Percentiles rank a stretch among this genome's conserved stretches.
phyloP scores from a whole-genome alignment of 768 basidiomycete genomes.

The Kwoniella sp. region DNA sequence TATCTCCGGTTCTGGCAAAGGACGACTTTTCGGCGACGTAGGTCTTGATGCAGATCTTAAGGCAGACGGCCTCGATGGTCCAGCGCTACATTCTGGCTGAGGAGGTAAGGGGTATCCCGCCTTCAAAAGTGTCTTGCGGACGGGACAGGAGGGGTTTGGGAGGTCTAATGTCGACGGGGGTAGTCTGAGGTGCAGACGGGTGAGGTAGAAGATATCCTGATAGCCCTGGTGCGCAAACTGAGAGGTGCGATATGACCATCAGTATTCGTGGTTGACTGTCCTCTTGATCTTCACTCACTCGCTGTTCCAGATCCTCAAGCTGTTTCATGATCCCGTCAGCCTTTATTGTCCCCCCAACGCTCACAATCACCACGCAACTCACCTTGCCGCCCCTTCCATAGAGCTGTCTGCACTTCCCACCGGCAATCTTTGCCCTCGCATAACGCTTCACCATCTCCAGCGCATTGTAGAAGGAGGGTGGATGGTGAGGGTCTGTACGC shows the following conservation, averaged over 20 bases:
- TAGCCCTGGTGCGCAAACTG: slow-evolving; percentile 31
- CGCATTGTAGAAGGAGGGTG: slow-evolving; percentile 20
- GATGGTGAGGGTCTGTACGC: slow-evolving; percentile 22
- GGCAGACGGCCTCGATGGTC: background rate
- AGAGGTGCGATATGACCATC: background rate
- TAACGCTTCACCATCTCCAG: slow-evolving; percentile 36
- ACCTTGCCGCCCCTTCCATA: slow-evolving; percentile 29
- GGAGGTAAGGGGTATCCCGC: slow-evolving; percentile 29
- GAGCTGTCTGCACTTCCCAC: slow-evolving; percentile 27
- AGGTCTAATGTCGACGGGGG: slow-evolving; percentile 26
- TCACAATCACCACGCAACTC: too few relatives aligned
- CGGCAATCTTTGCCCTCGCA: slow-evolving; percentile 31
- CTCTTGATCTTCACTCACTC: background rate
- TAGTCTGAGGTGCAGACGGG: slow-evolving; percentile 25
- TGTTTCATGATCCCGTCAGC: slow-evolving; percentile 16
- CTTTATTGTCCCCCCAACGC: background rate
- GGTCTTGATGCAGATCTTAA: background rate
- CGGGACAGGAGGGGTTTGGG: slow-evolving; percentile 22
- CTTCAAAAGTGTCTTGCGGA: slow-evolving; percentile 15
- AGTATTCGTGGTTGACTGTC: background rate
- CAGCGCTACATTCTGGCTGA: background rate
- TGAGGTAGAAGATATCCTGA: slow-evolving; percentile 37
- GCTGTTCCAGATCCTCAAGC: slow-evolving; percentile 28
- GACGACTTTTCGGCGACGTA: background rate
- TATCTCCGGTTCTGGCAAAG: background rate